Evolutionary conservation across 441 rosid genomes (phyloP).

Genomic region (Corymbia citriodora): DNA sequence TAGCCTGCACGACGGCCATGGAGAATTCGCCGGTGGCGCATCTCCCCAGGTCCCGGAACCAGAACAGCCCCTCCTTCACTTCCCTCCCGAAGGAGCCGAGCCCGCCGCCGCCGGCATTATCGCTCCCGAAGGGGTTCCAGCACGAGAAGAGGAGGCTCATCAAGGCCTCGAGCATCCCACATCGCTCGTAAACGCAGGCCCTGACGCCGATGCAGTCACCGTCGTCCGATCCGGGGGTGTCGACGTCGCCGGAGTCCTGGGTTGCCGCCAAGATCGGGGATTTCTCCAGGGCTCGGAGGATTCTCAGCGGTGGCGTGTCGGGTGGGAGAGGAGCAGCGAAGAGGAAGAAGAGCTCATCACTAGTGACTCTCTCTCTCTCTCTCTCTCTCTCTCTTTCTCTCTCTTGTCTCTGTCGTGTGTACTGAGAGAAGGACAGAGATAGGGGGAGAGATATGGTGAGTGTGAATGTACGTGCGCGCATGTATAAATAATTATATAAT

Average conservation of each 20-base stretch:
- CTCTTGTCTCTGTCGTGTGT: background rate
- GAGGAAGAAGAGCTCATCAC: background rate
- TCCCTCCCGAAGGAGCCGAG: slow-evolving; percentile 12
- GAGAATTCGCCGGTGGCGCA: slow-evolving; percentile 74
- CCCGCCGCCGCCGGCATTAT: slow-evolving; percentile 3
- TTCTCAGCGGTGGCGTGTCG: slow-evolving; percentile 24
- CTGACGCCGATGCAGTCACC: slow-evolving; percentile 2
- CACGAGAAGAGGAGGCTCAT: slow-evolving; percentile 85
- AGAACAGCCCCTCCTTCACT: slow-evolving; percentile 68
- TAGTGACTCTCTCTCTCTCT: background rate
- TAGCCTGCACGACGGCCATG: slow-evolving; percentile 88
- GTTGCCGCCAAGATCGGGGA: background rate
- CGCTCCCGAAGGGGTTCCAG: slow-evolving; percentile 68
- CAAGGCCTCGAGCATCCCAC: slow-evolving; percentile 87
- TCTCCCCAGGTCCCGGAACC: slow-evolving; percentile 67
- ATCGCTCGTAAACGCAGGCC: slow-evolving; percentile 48
- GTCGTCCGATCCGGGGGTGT: background rate
- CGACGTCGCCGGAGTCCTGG: background rate
- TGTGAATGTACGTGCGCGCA: background rate
- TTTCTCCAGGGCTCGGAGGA: background rate
- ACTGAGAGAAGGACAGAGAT: background rate
- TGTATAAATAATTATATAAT: too few species aligned
- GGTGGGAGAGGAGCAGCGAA: slow-evolving; percentile 65
- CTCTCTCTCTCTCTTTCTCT: background rate
- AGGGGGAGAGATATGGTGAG: background rate